These are phyloP conservation scores for Malus sylvestris DNA, from an alignment of 306 rosid species.

Conservation along the genomic window DNA sequence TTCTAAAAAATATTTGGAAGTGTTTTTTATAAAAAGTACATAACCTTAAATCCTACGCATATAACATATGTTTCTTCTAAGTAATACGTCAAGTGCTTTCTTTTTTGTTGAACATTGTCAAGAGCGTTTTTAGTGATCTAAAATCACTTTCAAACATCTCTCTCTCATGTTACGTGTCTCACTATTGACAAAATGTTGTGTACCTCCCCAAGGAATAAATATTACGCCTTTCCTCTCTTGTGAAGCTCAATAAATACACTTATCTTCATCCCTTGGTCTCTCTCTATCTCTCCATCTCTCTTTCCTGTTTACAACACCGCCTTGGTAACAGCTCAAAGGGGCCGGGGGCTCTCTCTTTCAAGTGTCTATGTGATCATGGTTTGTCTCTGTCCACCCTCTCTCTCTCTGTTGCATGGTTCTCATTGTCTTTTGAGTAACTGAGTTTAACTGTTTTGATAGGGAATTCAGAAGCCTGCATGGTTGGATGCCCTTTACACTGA, in stretches of 20 bases:
- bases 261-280: constrained; percentile 24
- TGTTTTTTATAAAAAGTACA: too few species aligned
- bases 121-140: background rate
- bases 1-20: too few species aligned
- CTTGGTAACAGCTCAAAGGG: constrained; percentile 10
- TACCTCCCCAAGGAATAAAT: constrained; percentile 51
- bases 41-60: too few species aligned
- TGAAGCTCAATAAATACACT: constrained; percentile 69
- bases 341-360: constrained; percentile 10
- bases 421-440: background rate
- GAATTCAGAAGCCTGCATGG: constrained; percentile 92
- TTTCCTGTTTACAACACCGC: constrained; percentile 2
- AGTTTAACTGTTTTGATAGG: constrained; percentile 29
- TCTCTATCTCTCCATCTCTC: constrained; percentile 1
- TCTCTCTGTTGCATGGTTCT: constrained; percentile 5
- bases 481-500: constrained; percentile 79
- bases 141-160: background rate
- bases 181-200: constrained; percentile 41
- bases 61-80: too few species aligned
- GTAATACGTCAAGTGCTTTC: too few species aligned
- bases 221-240: constrained; percentile 38
- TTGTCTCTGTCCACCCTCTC: background rate
- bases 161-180: constrained; percentile 16
- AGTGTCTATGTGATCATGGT: constrained; percentile 67
- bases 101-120: background rate